A percentile compares a stretch with the other conserved stretches of the same genome.
phyloP scores from a whole-genome alignment of 805 yeast species.

The Kodamaea neixiangensis region DNA sequence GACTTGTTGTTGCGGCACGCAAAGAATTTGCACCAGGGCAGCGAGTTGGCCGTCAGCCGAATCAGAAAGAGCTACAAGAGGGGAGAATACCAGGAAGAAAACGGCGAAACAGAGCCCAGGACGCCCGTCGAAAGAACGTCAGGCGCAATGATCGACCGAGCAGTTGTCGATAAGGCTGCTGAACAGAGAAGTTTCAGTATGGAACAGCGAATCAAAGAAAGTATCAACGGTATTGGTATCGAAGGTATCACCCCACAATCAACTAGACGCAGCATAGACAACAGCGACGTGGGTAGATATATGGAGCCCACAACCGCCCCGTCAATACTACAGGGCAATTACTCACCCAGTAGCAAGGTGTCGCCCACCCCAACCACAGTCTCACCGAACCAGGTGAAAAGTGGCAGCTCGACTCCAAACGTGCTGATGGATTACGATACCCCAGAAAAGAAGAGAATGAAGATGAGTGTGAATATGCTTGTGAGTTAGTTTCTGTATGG shows the following conservation, averaged over 20 bases:
- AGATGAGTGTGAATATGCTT: conserved; percentile 45
- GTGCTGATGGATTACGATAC: conserved; percentile 16
- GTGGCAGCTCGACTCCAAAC: neutral
- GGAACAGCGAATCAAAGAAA: neutral
- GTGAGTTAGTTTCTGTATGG: conserved; percentile 36
- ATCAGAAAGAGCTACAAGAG: conserved; percentile 41
- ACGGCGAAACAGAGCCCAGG: neutral
- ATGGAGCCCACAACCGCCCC: neutral
- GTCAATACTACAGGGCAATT: neutral
- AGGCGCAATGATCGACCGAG: neutral
- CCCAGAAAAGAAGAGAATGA: conserved; percentile 35
- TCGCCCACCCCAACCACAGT: neutral
- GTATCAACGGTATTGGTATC: neutral
- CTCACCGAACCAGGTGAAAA: neutral
- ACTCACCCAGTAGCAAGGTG: neutral
- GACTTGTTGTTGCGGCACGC: conserved; percentile 47
- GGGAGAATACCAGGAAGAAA: conserved; percentile 12
- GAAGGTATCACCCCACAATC: neutral
- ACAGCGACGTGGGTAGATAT: neutral
- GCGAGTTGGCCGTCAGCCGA: conserved; percentile 44
- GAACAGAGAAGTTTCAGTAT: conserved; percentile 7
- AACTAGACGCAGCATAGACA: conserved; percentile 3
- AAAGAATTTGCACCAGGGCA: conserved; percentile 45
- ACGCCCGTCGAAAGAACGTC: neutral
- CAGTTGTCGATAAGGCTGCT: neutral